These are phyloP conservation scores for Silybum marianum DNA, from an alignment of 129 eudicot species.

Conservation along the genomic window DNA sequence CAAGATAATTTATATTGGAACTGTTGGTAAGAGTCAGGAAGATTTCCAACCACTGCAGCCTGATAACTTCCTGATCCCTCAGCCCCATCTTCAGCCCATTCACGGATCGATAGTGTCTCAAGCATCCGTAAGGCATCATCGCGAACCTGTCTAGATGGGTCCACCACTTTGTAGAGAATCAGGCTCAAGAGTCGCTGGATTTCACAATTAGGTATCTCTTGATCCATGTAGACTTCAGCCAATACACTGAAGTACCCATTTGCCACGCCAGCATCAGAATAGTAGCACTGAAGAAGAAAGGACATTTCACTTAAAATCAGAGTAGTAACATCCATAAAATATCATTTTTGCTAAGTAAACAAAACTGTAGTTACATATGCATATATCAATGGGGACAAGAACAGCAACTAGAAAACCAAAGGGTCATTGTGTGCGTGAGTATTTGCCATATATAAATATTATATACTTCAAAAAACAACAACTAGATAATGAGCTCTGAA, in stretches of 20 bases:
- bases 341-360: not conserved
- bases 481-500: not conserved
- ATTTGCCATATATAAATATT: no score
- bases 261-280: slow-evolving; percentile 88
- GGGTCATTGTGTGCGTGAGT: not conserved
- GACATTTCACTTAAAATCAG: slow-evolving; percentile 4
- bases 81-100: slow-evolving; percentile 85
- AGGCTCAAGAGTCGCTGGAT: slow-evolving; percentile 86
- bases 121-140: slow-evolving; percentile 98
- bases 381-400: not conserved
- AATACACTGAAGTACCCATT: slow-evolving; percentile 95
- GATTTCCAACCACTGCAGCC: slow-evolving; percentile 92
- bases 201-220: slow-evolving; percentile 92
- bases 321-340: not conserved
- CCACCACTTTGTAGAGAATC: slow-evolving; percentile 91
- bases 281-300: slow-evolving; percentile 62
- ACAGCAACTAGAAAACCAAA: slow-evolving; percentile 1
- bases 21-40: slow-evolving; percentile 90
- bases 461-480: not conserved
- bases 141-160: slow-evolving; percentile 88
- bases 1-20: slow-evolving; percentile 94
- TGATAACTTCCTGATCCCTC: slow-evolving; percentile 74
- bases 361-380: not conserved
- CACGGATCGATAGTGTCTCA: slow-evolving; percentile 87
- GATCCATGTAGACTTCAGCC: slow-evolving; percentile 98